Evolutionary conservation across 78 protist species (phyloP), one percentile per base, ranked within the genome.

Genomic region (Monocercomonoides exilis): DNA sequence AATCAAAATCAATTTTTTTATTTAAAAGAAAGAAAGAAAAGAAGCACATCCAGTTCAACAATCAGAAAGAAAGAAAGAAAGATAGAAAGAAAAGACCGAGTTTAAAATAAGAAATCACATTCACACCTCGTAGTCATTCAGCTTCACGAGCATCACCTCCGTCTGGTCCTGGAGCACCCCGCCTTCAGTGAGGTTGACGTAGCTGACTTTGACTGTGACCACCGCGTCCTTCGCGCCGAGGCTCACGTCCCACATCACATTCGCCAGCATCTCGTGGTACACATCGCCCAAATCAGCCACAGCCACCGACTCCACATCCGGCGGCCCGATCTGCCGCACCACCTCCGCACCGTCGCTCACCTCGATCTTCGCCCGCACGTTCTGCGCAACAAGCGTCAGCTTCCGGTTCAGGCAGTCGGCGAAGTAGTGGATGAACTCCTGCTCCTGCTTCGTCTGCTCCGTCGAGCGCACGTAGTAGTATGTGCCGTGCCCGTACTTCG

Each of bases 321-420:
- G 70, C 70, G 21, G 70, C 11, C 38, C 21, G 38, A 29, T 54
- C 21, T 29, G 21, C 21, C 70, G 21, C 70, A 29, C 70, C 21
- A 29, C 21, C 70, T 54, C 11, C 70, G 21, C 38, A 29, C 70
- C 70, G 21, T 54, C 70, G n/a, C n/a, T n/a, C 21, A 79, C 82
- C 82, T 79, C 82, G 11, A 79, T 6, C 11, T 79, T 21, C 43
- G 36, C 36, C 82, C 36, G n/a, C 6, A 79, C 82, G 4, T 79
- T 4, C 82, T 79, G n/a, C 6, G 11, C 82, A 21, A 79, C 82
- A 21, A 21, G 45, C 82, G 82, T 79, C 42, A 79, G 82, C 5
- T 41, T 6, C 5, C 82, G 82, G 5, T 6, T 33, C 42, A 79
- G 82, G 82, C 82, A 79, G 11, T 79, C 82, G 42, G 82, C 82